Evolutionary conservation across 208 protist species (phyloP), one percentile per base, ranked within the genome.

Genomic region (Leishmania aethiopica): DNA sequence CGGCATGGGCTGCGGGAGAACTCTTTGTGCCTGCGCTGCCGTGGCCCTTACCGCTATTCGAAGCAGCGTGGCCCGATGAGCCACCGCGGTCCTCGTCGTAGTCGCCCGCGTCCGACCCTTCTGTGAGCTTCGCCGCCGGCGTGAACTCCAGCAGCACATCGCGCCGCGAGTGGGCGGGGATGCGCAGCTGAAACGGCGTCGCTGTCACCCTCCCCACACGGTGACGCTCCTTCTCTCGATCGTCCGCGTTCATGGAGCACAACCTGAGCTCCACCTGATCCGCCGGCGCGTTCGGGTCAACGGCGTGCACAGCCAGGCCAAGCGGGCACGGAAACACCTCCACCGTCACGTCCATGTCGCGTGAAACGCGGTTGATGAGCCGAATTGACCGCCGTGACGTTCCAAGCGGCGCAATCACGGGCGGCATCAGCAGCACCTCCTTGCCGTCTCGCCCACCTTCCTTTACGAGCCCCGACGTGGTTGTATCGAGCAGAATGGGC

Each of bases 321-420:
- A 91, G 83, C 35, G 90, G 80, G 71, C 89, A 90, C 45, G 92
- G 84, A 59, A 92, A 95, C 35, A 92, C 89, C 35, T 89, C 85
- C 57, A 96, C 92, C 2, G 78, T 86, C n/a, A 96, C 93, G 64
- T 89, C 87, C 45, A 98, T 79, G 74, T 98, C 95, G 37, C 95
- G 93, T 51, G 95, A 94, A n/a, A 94, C 82, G 40, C 95, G 94
- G 85, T 96, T 98, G n/a, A 95, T 81, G 1, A 98, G 77, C 25
- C 83, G 79, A 32, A 98, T 70, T 19, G 80, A 91, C 22, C 95
- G 92, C 55, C 89, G 90, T 59, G 95, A 96, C 2, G 86, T 85
- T 13, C 90, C 91, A 0, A 97, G 78, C 6, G 87, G 89, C 7
- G 95, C 95, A 73, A 98, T 91, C n/a, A 94, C 92, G 1, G 95